Evolutionary conservation across 2,329 filamentous ascomycete species (phyloP).

Genomic region (Exophiala bonariae): DNA sequence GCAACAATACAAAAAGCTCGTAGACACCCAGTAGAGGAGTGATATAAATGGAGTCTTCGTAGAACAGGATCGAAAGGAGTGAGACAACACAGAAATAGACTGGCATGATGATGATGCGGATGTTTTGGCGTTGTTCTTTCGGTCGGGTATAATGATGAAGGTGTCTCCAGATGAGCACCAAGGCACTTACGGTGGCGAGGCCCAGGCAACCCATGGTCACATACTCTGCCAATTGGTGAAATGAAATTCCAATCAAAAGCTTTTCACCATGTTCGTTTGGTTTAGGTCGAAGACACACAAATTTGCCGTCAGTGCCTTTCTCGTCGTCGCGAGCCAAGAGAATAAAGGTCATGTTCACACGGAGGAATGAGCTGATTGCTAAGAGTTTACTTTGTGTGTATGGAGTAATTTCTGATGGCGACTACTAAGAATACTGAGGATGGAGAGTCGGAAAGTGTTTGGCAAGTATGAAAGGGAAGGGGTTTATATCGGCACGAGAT

Average conservation of each 20-base stretch:
- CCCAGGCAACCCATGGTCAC: constrained; percentile 4
- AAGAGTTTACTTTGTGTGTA: too few relatives aligned
- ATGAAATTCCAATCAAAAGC: constrained; percentile 6
- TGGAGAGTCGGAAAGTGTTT: too few relatives aligned
- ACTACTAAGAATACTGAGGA: too few relatives aligned
- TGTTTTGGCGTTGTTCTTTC: constrained; percentile 14
- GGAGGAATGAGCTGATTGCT: too few relatives aligned
- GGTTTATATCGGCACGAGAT: too few relatives aligned
- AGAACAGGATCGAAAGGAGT: constrained; percentile 10
- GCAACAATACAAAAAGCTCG: constrained; percentile 13
- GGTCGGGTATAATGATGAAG: constrained; percentile 14
- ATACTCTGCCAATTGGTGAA: neutral
- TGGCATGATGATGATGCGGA: constrained; percentile 13
- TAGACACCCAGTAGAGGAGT: constrained; percentile 13
- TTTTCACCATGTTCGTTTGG: constrained; percentile 4
- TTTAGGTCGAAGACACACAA: neutral
- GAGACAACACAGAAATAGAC: constrained; percentile 10
- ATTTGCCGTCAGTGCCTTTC: neutral
- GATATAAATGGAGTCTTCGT: constrained; percentile 13
- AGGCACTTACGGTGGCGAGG: constrained; percentile 7
- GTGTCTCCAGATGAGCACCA: constrained; percentile 15
- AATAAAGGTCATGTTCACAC: neutral
- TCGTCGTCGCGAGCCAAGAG: neutral
- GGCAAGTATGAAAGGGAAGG: too few relatives aligned
- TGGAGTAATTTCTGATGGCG: too few relatives aligned